Conservation (phyloP, 345 rosid genomes). For the Carallia brachiata region DNA sequence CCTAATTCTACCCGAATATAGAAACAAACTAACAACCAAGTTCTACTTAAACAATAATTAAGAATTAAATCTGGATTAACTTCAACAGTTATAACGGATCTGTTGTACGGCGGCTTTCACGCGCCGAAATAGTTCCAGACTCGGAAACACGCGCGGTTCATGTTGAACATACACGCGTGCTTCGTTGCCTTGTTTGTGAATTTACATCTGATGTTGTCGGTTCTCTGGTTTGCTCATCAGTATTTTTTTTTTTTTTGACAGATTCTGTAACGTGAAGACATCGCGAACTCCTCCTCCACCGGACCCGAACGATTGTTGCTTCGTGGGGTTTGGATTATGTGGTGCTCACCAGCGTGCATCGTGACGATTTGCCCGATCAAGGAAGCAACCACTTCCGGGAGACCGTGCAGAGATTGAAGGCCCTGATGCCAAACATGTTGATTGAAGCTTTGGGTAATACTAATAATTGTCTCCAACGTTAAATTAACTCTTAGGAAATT, state of each 20-base stretch:
- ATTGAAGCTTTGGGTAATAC: constrained; percentile 83
- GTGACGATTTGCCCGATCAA: constrained; percentile 86
- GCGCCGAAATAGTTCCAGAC: too few relatives aligned
- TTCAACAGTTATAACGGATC: too few relatives aligned
- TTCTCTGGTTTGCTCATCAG: not conserved
- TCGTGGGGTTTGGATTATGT: constrained; percentile 95
- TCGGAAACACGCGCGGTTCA: too few relatives aligned
- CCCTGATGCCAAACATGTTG: constrained; percentile 74
- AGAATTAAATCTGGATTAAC: too few relatives aligned
- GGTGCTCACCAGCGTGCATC: constrained; percentile 86
- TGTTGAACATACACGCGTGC: too few relatives aligned
- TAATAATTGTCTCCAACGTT: too few relatives aligned
- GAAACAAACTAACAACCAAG: too few relatives aligned
- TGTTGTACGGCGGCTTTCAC: too few relatives aligned
- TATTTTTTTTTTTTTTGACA: constrained; percentile 9
- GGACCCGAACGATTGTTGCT: constrained; percentile 82
- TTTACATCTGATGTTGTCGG: not conserved
- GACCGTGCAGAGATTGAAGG: constrained; percentile 78
- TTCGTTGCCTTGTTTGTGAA: too few relatives aligned
- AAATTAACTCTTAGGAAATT: not conserved
- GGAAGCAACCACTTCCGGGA: constrained; percentile 81
- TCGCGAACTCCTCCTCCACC: constrained; percentile 94
- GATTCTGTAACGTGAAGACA: constrained; percentile 96
- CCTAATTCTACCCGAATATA: too few relatives aligned
- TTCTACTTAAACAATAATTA: too few relatives aligned